phyloP scores from a whole-genome alignment of 257 asterid genomes.

The Mentha longifolia region DNA sequence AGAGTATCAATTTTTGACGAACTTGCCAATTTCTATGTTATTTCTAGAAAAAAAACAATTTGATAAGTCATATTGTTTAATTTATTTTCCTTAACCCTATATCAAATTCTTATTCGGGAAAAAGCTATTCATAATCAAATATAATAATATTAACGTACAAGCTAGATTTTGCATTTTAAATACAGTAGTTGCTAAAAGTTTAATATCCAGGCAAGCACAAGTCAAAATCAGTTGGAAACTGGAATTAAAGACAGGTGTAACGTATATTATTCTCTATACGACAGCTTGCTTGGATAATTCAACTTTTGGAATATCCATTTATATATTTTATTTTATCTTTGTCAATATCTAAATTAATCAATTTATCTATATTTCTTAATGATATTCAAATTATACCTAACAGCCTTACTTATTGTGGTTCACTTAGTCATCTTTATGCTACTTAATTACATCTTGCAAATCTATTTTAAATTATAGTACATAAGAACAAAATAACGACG shows the following conservation, averaged over 20 bases:
- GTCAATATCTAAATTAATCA: too few species aligned
- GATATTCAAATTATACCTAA: conserved; percentile 2
- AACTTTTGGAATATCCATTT: conserved; percentile 18
- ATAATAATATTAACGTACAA: not conserved
- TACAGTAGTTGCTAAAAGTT: not conserved
- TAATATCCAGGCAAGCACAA: not conserved
- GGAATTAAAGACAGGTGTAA: not conserved
- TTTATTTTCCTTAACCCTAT: too few species aligned
- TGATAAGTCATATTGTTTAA: too few species aligned
- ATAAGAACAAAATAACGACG: not conserved
- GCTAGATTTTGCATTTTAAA: not conserved
- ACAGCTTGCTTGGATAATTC: conserved; percentile 13
- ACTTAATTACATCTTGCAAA: not conserved
- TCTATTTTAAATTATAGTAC: too few species aligned
- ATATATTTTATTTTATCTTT: too few species aligned
- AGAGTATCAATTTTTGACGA: too few species aligned
- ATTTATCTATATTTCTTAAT: not conserved
- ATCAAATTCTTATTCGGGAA: too few species aligned
- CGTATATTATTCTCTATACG: not conserved
- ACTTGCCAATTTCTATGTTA: too few species aligned
- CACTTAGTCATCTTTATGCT: not conserved
- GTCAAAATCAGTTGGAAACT: not conserved
- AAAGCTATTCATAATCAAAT: not conserved
- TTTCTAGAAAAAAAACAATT: too few species aligned
- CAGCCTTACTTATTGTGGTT: not conserved